phyloP scores from a whole-genome alignment of 2,329 filamentous ascomycete species.

The Ascochyta lentis region DNA sequence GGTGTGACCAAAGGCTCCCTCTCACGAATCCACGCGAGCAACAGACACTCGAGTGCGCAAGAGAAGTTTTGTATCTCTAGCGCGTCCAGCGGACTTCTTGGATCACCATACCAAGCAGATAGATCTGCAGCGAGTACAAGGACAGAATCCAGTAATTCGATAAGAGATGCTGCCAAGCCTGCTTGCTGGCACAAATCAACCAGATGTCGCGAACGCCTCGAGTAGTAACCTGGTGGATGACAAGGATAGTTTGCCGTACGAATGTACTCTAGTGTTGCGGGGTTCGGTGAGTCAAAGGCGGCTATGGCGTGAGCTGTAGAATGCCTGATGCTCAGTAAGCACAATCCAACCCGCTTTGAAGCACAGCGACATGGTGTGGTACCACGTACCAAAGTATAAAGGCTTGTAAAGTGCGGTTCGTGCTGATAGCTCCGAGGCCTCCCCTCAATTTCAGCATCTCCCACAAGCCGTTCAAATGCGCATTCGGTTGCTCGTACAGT shows the following conservation, averaged over 20 bases:
- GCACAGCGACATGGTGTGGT: slow-evolving; percentile 10
- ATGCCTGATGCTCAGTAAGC: slow-evolving; percentile 51
- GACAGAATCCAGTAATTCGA: slow-evolving; percentile 36
- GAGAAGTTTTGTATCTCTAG: slow-evolving; percentile 48
- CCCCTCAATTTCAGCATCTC: slow-evolving; percentile 47
- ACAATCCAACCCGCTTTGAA: slow-evolving; percentile 37
- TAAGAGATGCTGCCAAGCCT: slow-evolving; percentile 39
- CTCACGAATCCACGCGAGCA: slow-evolving; percentile 42
- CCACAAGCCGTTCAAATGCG: slow-evolving; percentile 43
- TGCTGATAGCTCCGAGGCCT: slow-evolving; percentile 41
- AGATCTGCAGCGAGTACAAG: slow-evolving; percentile 45
- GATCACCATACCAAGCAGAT: slow-evolving; percentile 42
- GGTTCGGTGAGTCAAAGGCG: slow-evolving; percentile 43
- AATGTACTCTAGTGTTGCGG: slow-evolving; percentile 39
- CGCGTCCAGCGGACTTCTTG: slow-evolving; percentile 41
- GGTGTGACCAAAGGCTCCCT: slow-evolving; percentile 34
- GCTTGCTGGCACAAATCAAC: slow-evolving; percentile 38
- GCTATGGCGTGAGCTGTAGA: slow-evolving; percentile 48
- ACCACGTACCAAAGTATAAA: slow-evolving; percentile 51
- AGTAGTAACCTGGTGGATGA: slow-evolving; percentile 39
- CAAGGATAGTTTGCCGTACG: slow-evolving; percentile 34
- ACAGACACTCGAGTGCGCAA: slow-evolving; percentile 41
- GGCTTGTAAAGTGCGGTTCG: slow-evolving; percentile 48
- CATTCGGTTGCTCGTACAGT: slow-evolving; percentile 36
- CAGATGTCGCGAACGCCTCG: slow-evolving; percentile 39